Percentiles rank a stretch among this genome's conserved stretches.
These are phyloP conservation scores for Abelmoschus esculentus DNA, from an alignment of 345 rosid genomes.

Conservation along the genomic window DNA sequence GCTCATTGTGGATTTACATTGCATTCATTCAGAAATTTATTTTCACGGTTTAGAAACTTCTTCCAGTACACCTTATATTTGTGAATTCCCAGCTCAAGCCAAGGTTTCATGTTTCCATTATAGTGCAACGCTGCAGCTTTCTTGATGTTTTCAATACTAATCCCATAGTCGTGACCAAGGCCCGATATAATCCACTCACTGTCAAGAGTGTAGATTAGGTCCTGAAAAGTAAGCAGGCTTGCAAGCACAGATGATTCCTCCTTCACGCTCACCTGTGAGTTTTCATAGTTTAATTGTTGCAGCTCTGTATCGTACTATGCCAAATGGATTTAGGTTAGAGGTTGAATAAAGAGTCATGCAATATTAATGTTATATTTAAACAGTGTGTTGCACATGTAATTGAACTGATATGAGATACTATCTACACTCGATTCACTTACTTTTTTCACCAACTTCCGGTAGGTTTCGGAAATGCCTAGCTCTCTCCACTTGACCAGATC, in stretches of 20 bases:
- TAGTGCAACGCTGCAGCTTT: slow-evolving; percentile 74
- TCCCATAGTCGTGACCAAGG: slow-evolving; percentile 65
- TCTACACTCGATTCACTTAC: slow-evolving; percentile 30
- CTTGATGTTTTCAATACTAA: slow-evolving; percentile 36
- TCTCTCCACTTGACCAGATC: slow-evolving; percentile 67
- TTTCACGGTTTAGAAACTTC: slow-evolving; percentile 55
- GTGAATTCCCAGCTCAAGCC: slow-evolving; percentile 92
- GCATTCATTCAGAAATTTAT: slow-evolving; percentile 67
- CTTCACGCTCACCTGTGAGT: slow-evolving; percentile 19
- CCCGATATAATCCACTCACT: slow-evolving; percentile 65
- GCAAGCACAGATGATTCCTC: slow-evolving; percentile 49
- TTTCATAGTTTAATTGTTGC: background rate
- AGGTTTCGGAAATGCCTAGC: slow-evolving; percentile 49
- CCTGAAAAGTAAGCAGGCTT: slow-evolving; percentile 74
- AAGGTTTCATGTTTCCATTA: slow-evolving; percentile 95
- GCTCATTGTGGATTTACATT: slow-evolving; percentile 56
- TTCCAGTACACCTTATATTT: slow-evolving; percentile 64
- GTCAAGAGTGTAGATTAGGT: slow-evolving; percentile 54
- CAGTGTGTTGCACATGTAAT: background rate
- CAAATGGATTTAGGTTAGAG: background rate
- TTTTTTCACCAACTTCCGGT: slow-evolving; percentile 43
- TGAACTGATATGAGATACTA: slow-evolving; percentile 1
- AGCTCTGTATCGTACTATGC: background rate
- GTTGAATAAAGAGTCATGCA: background rate
- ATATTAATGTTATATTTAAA: background rate